A percentile compares a stretch with the other conserved stretches of the same genome.
Evolutionary conservation across 306 rosid species (phyloP).

Genomic region (Rosa persica): DNA sequence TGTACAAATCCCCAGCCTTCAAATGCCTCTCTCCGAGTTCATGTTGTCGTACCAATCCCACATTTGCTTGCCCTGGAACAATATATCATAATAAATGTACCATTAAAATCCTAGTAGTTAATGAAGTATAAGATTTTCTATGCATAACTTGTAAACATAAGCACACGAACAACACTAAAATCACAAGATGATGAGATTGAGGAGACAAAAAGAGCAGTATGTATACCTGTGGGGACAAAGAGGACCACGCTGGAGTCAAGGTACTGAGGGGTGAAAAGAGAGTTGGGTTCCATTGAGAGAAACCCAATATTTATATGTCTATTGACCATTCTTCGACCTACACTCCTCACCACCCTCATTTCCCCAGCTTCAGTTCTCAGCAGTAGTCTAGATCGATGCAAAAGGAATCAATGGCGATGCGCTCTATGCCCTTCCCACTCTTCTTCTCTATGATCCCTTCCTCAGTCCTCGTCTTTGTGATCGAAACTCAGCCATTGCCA

Average conservation of each 20-base stretch:
- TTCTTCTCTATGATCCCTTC: constrained; percentile 1
- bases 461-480: constrained; percentile 15
- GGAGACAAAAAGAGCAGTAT: neutral
- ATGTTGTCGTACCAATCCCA: constrained; percentile 50
- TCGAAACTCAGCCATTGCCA: constrained; percentile 30
- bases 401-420: constrained; percentile 42
- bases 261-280: constrained; percentile 73
- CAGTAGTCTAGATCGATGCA: constrained; percentile 40
- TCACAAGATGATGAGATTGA: too few relatives aligned
- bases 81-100: neutral
- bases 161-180: too few relatives aligned
- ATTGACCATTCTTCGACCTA: constrained; percentile 33
- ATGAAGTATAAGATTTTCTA: neutral
- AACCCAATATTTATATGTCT: constrained; percentile 62
- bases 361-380: constrained; percentile 70
- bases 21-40: constrained; percentile 46
- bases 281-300: constrained; percentile 70
- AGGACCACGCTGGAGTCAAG: constrained; percentile 60
- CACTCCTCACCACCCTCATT: constrained; percentile 57
- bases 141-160: neutral
- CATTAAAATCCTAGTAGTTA: neutral
- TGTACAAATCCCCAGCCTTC: constrained; percentile 69
- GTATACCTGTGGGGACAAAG: constrained; percentile 57
- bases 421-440: neutral
- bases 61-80: constrained; percentile 62